Conservation (phyloP, 2,329 filamentous ascomycete genomes). For the Aspergillus fructus region DNA sequence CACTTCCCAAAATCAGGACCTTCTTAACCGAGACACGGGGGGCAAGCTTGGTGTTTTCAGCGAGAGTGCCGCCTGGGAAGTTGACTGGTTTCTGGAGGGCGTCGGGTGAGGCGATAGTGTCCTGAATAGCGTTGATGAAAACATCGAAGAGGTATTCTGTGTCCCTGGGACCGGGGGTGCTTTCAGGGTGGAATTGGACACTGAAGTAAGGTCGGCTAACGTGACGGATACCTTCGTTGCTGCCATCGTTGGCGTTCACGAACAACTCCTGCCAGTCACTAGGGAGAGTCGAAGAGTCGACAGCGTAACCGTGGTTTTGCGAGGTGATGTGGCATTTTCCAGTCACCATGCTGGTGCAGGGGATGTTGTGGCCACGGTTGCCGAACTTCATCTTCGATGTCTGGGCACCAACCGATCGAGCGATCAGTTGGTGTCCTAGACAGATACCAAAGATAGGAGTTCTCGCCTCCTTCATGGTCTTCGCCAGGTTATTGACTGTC, state of each 20-base stretch:
- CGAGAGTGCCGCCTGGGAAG: conserved; percentile 81
- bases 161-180: conserved; percentile 89
- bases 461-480: conserved; percentile 72
- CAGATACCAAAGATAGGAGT: conserved; percentile 96
- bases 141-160: conserved; percentile 97
- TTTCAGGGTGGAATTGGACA: conserved; percentile 99
- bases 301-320: conserved; percentile 96
- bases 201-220: conserved; percentile 86
- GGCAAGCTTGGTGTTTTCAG: conserved; percentile 73
- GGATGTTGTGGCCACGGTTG: conserved; percentile 98
- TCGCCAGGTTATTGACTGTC: conserved; percentile 76
- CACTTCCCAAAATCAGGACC: conserved; percentile 88
- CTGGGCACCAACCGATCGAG: conserved; percentile 78
- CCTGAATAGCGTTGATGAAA: conserved; percentile 81
- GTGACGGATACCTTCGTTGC: conserved; percentile 97
- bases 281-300: conserved; percentile 75
- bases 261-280: conserved; percentile 89
- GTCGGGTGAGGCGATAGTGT: conserved; percentile 65
- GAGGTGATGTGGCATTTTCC: conserved; percentile 98
- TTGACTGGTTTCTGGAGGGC: conserved; percentile 71
- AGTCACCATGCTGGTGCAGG: conserved; percentile 91
- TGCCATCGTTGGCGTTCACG: conserved; percentile 96
- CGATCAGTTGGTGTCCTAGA: conserved; percentile 89
- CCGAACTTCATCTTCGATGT: conserved; percentile 99
- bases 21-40: conserved; percentile 87